These are phyloP conservation scores for Oryza meyeriana DNA, from an alignment of 176 grass and related monocot species.

Conservation along the genomic window DNA sequence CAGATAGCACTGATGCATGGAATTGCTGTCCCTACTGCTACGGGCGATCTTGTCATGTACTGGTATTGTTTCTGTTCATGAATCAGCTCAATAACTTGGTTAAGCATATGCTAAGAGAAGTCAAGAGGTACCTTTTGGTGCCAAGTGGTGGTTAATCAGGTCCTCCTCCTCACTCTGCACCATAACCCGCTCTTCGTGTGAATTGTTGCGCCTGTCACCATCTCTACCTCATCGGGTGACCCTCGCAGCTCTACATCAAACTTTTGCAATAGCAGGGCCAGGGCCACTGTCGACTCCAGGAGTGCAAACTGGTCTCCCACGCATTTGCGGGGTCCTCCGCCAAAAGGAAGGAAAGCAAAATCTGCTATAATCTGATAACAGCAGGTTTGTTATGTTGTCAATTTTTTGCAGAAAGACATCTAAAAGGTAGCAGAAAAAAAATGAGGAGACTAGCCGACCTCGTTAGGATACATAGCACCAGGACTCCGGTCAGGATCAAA, in stretches of 20 bases:
- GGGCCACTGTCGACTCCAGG: conserved; percentile 68
- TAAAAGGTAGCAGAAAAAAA: neutral
- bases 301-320: conserved; percentile 90
- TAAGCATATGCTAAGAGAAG: conserved; percentile 13
- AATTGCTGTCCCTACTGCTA: conserved; percentile 21
- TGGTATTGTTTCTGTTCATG: neutral
- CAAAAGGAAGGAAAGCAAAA: conserved; percentile 91
- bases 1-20: conserved; percentile 1
- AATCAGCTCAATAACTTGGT: neutral
- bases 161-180: conserved; percentile 70
- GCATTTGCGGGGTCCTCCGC: conserved; percentile 83
- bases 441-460: conserved; percentile 36
- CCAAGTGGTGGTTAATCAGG: conserved; percentile 37
- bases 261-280: conserved; percentile 68
- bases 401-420: neutral
- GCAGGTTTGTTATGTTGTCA: conserved; percentile 7
- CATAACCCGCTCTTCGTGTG: conserved; percentile 82
- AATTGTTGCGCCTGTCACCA: conserved; percentile 88
- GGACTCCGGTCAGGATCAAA: conserved; percentile 76
- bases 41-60: conserved; percentile 20
- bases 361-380: conserved; percentile 74
- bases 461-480: conserved; percentile 90
- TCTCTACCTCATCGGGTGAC: conserved; percentile 66
- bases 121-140: conserved; percentile 32
- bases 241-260: conserved; percentile 83